Conservation (phyloP, 2,329 filamentous ascomycete species). For the Trichophyton simii region DNA sequence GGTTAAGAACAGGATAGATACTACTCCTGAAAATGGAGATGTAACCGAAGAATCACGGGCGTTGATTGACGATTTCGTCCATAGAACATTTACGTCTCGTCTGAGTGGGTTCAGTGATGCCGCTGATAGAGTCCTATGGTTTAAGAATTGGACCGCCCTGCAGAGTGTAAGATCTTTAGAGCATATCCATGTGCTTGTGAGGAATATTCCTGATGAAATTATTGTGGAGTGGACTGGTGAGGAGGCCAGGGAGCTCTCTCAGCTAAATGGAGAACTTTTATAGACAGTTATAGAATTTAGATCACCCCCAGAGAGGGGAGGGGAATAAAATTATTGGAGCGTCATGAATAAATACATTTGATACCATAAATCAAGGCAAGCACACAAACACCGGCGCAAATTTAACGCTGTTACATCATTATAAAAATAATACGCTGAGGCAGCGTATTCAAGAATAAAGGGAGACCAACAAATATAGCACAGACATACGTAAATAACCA, state of each 20-base stretch:
- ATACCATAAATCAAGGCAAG: neutral
- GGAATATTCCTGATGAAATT: constrained; percentile 35
- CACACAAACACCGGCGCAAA: neutral
- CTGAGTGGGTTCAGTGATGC: constrained; percentile 25
- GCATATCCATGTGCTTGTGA: constrained; percentile 45
- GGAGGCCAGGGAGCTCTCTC: constrained; percentile 4
- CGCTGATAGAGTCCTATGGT: constrained; percentile 45
- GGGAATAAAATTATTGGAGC: neutral
- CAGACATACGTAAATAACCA: neutral
- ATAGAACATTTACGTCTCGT: constrained; percentile 37
- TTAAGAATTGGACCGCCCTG: constrained; percentile 51
- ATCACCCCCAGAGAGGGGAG: too few relatives aligned
- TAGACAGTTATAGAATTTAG: neutral
- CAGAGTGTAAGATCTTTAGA: constrained; percentile 49
- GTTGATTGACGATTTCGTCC: constrained; percentile 40
- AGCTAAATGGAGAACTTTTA: neutral
- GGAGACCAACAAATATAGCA: neutral
- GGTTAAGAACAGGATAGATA: constrained; percentile 40
- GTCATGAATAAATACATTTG: neutral
- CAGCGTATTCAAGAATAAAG: neutral
- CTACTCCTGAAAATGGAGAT: constrained; percentile 36
- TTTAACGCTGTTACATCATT: neutral
- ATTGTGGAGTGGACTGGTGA: constrained; percentile 36
- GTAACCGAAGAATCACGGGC: constrained; percentile 38
- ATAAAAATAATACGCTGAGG: neutral